Evolutionary conservation across 352 stramenopile species (phyloP).

Genomic region (Phytophthora citrophthora): DNA sequence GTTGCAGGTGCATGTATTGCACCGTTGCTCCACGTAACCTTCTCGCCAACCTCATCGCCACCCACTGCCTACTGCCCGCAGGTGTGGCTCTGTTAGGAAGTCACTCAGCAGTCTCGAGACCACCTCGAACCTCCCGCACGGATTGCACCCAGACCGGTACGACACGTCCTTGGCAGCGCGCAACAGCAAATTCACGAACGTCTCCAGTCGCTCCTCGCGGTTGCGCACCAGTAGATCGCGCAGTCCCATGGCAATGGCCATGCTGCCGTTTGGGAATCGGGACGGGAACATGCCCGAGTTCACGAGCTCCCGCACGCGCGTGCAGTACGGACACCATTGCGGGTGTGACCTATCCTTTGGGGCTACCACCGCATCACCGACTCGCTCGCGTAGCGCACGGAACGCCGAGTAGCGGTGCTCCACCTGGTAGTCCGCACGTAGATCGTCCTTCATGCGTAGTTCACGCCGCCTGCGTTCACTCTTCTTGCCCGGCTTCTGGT

Average conservation of each 20-base stretch:
- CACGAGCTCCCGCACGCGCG: constrained; percentile 46
- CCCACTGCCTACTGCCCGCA: constrained; percentile 7
- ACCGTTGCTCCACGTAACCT: too few species aligned
- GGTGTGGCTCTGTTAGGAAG: constrained; percentile 53
- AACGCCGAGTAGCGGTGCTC: constrained; percentile 70
- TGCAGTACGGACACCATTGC: constrained; percentile 72
- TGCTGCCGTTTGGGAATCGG: constrained; percentile 33
- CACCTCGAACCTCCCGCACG: constrained; percentile 53
- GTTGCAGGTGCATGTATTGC: too few species aligned
- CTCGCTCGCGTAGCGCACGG: constrained; percentile 42
- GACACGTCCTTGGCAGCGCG: constrained; percentile 52
- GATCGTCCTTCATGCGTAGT: constrained; percentile 24
- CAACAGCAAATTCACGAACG: constrained; percentile 59
- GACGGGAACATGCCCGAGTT: constrained; percentile 52
- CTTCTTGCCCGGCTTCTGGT: constrained; percentile 16
- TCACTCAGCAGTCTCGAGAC: constrained; percentile 58
- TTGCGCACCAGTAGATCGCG: constrained; percentile 27
- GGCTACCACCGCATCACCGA: constrained; percentile 34
- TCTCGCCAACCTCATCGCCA: background rate
- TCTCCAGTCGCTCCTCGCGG: constrained; percentile 39
- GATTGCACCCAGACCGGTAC: constrained; percentile 48
- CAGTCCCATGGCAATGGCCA: constrained; percentile 29
- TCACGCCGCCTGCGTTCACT: constrained; percentile 24
- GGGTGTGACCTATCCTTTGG: constrained; percentile 42
- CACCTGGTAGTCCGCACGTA: constrained; percentile 49